Percentiles rank a stretch among this genome's conserved stretches.
These are phyloP conservation scores for Ceraceosorus guamensis DNA, from an alignment of 1,284 basidiomycete species.

Conservation along the genomic window DNA sequence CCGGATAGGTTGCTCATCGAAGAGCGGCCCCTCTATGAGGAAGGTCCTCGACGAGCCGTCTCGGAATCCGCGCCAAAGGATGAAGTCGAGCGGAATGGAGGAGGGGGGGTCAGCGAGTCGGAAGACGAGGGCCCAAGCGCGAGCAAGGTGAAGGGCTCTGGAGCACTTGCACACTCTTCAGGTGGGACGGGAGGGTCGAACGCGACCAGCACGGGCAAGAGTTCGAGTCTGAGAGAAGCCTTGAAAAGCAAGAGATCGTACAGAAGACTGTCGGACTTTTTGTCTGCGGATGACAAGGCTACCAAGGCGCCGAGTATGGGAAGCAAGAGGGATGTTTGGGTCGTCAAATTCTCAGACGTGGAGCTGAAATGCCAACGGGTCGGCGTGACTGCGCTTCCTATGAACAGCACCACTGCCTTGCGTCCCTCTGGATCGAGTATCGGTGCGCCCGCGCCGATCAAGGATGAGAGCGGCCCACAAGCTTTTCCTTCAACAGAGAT, in stretches of 20 bases:
- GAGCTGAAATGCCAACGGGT: conserved; percentile 81
- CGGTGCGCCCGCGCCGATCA: neutral
- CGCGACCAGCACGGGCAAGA: conserved; percentile 7
- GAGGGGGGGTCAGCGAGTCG: neutral
- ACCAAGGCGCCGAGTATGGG: conserved; percentile 43
- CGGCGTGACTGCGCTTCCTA: conserved; percentile 77
- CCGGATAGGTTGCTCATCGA: conserved; percentile 76
- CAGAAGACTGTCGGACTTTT: conserved; percentile 34
- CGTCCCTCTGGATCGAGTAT: neutral
- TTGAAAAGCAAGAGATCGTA: conserved; percentile 36
- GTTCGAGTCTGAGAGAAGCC: conserved; percentile 20
- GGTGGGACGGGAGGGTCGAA: conserved; percentile 2
- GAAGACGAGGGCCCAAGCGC: neutral
- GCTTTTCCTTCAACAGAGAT: too few relatives aligned
- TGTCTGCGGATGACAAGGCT: conserved; percentile 5
- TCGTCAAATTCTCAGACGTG: conserved; percentile 91
- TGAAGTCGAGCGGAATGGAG: neutral
- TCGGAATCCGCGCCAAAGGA: conserved; percentile 32
- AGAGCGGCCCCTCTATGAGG: conserved; percentile 59
- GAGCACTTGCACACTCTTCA: neutral
- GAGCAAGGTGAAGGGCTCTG: neutral
- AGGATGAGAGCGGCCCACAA: neutral
- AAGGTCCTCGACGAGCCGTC: conserved; percentile 30
- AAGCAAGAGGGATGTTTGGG: conserved; percentile 72
- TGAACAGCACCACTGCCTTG: conserved; percentile 58